Base-by-base conservation (phyloP, 2,329 filamentous ascomycete species). In the Neopestalotiopsis rosae region DNA sequence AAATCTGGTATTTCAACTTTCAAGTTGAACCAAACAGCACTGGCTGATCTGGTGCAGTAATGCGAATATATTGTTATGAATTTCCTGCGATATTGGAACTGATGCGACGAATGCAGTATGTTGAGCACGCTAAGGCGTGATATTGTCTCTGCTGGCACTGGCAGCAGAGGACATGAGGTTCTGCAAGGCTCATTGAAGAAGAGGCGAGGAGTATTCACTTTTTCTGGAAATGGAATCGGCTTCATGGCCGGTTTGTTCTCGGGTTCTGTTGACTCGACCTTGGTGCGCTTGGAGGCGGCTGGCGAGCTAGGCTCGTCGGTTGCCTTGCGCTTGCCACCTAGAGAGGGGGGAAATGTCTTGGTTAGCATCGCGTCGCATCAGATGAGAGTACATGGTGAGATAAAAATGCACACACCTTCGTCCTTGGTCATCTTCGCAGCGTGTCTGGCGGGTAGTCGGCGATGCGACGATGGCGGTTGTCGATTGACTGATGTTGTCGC, bases 201-300 rank as follows among this genome's bases (percentile, higher is more conserved):
- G 12, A 14, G 49, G 57, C 7, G 5, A 24, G 56, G 66, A 7
- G 30, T 68, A 66, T 59, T 9, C 78, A 92, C 92, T 86, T 97
- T 98, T 81, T 97, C 94, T 1, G 94, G 94, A 76, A 96, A 98
- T 1, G 93, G 93, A 45, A 97, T 94, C 20, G 90, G 88, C 73
- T 90, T 90, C 73, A 87, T 85, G 6, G 79, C 80, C 5, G 82
- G 79, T 69, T 87, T 87, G 75, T 88, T 88, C 17, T 86, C 83
- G 81, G 79, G 24, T 73, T 88, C 82, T 61, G 78, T 75, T 4
- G 80, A 80, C 64, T 71, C 71, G 68, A 86, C 84, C 80, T 92
- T 92, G 56, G 89, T 78, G 74, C 92, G 88, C 81, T 95, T 95
- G 20, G 85, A 80, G 64, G 89, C 87, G 63, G 86, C 86, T 24